phyloP scores from a whole-genome alignment of 2,329 filamentous ascomycete genomes.

The Exophiala calicioides region DNA sequence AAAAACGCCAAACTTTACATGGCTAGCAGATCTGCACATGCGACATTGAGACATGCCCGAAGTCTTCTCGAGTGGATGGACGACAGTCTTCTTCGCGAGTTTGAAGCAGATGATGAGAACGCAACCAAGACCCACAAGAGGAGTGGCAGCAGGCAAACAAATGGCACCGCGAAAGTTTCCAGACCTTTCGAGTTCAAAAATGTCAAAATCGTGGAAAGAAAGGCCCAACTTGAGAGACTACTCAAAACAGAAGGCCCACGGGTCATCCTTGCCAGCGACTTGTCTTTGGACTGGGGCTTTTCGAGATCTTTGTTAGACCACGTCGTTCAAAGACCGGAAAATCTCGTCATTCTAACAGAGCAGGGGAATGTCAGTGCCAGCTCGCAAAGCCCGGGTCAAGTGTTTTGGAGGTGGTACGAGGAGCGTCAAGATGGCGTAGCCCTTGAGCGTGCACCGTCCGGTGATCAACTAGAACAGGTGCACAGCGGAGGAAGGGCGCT shows the following conservation, averaged over 20 bases:
- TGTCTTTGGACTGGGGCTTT: constrained; percentile 91
- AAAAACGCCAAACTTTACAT: constrained; percentile 68
- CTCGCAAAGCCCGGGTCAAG: constrained; percentile 57
- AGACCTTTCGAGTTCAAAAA: constrained; percentile 90
- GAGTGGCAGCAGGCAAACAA: constrained; percentile 43
- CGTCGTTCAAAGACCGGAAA: constrained; percentile 74
- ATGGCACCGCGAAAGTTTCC: constrained; percentile 44
- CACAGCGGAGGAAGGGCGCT: constrained; percentile 65
- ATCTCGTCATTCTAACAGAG: constrained; percentile 86
- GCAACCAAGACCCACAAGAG: constrained; percentile 35
- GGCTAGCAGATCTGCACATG: constrained; percentile 80
- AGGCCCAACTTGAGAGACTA: constrained; percentile 74
- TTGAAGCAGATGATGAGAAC: constrained; percentile 60
- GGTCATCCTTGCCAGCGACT: constrained; percentile 89
- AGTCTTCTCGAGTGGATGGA: constrained; percentile 99
- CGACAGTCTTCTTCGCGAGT: constrained; percentile 87
- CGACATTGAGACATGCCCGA: constrained; percentile 84
- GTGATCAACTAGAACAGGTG: constrained; percentile 67
- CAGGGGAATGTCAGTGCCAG: constrained; percentile 42
- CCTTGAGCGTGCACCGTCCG: constrained; percentile 54
- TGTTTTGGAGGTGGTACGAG: constrained; percentile 78
- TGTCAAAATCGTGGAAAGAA: constrained; percentile 78
- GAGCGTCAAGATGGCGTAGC: constrained; percentile 66
- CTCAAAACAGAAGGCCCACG: constrained; percentile 55
- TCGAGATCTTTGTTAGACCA: constrained; percentile 75